Percentiles rank a stretch among this genome's conserved stretches.
Conservation (phyloP, 345 rosid genomes). For the Ceriops zippeliana region DNA sequence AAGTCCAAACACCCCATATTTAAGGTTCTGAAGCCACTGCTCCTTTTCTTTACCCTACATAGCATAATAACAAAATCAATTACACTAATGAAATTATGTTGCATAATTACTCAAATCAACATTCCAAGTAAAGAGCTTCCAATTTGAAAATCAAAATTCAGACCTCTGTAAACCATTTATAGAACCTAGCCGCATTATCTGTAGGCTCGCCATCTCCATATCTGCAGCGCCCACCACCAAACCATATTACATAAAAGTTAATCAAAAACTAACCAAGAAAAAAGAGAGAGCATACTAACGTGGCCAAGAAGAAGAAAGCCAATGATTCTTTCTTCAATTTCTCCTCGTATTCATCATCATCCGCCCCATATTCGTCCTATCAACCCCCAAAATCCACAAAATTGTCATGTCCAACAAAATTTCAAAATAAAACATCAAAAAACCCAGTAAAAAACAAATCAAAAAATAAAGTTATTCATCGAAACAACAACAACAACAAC, state of each 20-base stretch:
- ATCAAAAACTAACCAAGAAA: not conserved
- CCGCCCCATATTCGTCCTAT: conserved; percentile 92
- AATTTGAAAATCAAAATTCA: conserved; percentile 13
- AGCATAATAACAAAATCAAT: not conserved
- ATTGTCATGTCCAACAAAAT: not conserved
- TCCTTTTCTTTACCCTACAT: conserved; percentile 68
- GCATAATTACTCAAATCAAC: not conserved
- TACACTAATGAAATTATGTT: conserved; percentile 5
- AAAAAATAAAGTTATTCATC: not conserved
- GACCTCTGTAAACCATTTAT: conserved; percentile 96
- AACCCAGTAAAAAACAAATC: not conserved
- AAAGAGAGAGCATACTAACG: conserved; percentile 51
- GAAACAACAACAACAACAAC: too few species aligned
- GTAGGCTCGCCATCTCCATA: conserved; percentile 99
- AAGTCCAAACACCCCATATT: conserved; percentile 87
- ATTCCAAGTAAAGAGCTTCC: conserved; percentile 12
- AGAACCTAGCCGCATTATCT: conserved; percentile 97
- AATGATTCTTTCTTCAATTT: conserved; percentile 80
- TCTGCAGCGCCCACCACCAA: conserved; percentile 34
- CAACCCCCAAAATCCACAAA: not conserved
- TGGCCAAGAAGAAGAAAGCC: conserved; percentile 86
- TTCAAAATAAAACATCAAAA: conserved; percentile 1
- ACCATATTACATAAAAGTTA: conserved; percentile 9
- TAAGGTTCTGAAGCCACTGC: conserved; percentile 65
- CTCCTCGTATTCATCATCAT: conserved; percentile 90